Conservation (phyloP, 2,329 filamentous ascomycete species). For the Cladosporium sphaerospermum region DNA sequence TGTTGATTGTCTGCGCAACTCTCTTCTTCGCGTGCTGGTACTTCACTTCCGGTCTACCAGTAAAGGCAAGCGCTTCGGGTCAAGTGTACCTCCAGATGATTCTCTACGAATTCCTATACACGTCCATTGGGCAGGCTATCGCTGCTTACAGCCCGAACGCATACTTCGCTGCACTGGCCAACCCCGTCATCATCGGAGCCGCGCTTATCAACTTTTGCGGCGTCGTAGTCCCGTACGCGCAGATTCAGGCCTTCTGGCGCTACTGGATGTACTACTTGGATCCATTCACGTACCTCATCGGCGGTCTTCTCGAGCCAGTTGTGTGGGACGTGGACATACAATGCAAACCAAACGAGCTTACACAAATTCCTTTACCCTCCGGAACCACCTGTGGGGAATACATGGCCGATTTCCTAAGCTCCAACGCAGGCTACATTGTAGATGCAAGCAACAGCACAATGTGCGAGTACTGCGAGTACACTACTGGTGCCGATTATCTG, state of each 20-base stretch:
- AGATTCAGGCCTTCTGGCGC: constrained; percentile 31
- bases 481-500: constrained; percentile 54
- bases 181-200: constrained; percentile 29
- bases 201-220: constrained; percentile 30
- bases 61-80: constrained; percentile 41
- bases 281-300: constrained; percentile 72
- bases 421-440: constrained; percentile 38
- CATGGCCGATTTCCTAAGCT: constrained; percentile 44
- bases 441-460: constrained; percentile 52
- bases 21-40: constrained; percentile 27
- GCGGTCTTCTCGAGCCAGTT: constrained; percentile 61
- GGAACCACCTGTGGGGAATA: constrained; percentile 55
- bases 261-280: constrained; percentile 31
- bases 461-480: constrained; percentile 59
- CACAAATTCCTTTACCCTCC: constrained; percentile 42
- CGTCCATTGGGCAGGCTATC: constrained; percentile 51
- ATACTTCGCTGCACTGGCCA: constrained; percentile 41
- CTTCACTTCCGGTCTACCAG: constrained; percentile 37
- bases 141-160: constrained; percentile 39
- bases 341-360: constrained; percentile 33
- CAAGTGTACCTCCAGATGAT: constrained; percentile 40
- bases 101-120: constrained; percentile 23
- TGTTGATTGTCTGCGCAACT: constrained; percentile 56
- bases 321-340: constrained; percentile 39
- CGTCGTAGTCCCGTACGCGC: constrained; percentile 29